Conservation (phyloP, 2,329 filamentous ascomycete species). For the Colletotrichum cuscutae region DNA sequence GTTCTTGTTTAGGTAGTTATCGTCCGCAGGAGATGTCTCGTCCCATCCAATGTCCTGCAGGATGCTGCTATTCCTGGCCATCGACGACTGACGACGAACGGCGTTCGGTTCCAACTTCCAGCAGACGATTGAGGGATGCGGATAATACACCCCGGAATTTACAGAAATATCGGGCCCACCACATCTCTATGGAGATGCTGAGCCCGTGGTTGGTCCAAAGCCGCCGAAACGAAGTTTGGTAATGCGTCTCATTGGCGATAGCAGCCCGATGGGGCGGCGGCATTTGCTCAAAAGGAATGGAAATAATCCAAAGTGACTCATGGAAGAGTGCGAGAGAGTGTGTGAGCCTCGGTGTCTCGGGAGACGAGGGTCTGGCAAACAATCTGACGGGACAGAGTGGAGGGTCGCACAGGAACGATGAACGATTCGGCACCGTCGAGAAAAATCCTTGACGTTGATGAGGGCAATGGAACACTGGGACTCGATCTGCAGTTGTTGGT, state of each 20-base stretch:
- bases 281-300: not conserved
- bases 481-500: not conserved
- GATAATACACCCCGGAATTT: constrained; percentile 11
- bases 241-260: not conserved
- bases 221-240: not conserved
- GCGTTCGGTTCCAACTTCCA: not conserved
- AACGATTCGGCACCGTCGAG: constrained; percentile 5
- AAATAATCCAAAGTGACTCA: not conserved
- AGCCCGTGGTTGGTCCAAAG: constrained; percentile 3
- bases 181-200: not conserved
- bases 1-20: constrained; percentile 21
- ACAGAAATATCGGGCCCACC: not conserved
- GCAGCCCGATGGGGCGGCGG: not conserved
- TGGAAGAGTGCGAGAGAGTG: too few relatives aligned
- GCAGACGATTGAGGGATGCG: not conserved
- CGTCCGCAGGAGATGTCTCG: constrained; percentile 4
- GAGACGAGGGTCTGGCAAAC: not conserved
- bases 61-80: constrained; percentile 27
- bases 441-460: not conserved
- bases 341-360: not conserved
- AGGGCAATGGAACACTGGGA: not conserved
- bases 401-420: constrained; percentile 15
- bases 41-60: constrained; percentile 23
- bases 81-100: not conserved
- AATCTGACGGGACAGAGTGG: not conserved